Evolutionary conservation across 352 stramenopile genomes (phyloP).

Genomic region (Phytophthora melonis): DNA sequence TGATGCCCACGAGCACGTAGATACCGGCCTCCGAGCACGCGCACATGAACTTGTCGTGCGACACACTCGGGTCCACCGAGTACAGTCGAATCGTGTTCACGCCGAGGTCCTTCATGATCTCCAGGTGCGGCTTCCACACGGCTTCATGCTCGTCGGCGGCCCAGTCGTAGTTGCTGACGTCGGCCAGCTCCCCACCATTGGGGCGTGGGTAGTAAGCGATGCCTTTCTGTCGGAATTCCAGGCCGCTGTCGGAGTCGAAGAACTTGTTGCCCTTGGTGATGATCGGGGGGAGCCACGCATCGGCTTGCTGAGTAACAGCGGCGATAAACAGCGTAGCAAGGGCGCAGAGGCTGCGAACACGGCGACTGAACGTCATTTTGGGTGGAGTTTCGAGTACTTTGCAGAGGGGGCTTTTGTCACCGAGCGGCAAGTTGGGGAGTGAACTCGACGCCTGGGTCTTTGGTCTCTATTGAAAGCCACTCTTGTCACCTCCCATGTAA

Average conservation of each 20-base stretch:
- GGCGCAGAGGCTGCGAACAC: conserved; percentile 29
- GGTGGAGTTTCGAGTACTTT: conserved; percentile 10
- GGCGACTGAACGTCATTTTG: conserved; percentile 30
- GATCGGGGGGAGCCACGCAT: conserved; percentile 64
- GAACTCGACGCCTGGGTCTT: conserved; percentile 4
- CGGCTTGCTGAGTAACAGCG: background rate
- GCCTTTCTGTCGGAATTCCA: conserved; percentile 80
- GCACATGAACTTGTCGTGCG: conserved; percentile 89
- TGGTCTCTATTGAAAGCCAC: background rate
- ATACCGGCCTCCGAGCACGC: conserved; percentile 71
- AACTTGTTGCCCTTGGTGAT: conserved; percentile 87
- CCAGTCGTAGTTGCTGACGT: conserved; percentile 77
- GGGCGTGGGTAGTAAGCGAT: conserved; percentile 82
- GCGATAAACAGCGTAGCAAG: conserved; percentile 15
- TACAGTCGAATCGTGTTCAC: conserved; percentile 82
- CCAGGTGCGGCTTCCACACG: conserved; percentile 65
- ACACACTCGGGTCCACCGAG: conserved; percentile 64
- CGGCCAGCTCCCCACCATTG: conserved; percentile 62
- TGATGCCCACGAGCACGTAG: conserved; percentile 79
- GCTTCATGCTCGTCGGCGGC: conserved; percentile 64
- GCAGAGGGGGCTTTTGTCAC: conserved; percentile 1
- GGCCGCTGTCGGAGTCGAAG: conserved; percentile 73
- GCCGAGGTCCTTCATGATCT: conserved; percentile 62
- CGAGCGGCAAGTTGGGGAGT: conserved; percentile 27
- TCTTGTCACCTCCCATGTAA: conserved; percentile 24